Evolutionary conservation across 805 yeast genomes (phyloP), one percentile per base, ranked within the genome.

Genomic region (Yamadazyma kitorensis): DNA sequence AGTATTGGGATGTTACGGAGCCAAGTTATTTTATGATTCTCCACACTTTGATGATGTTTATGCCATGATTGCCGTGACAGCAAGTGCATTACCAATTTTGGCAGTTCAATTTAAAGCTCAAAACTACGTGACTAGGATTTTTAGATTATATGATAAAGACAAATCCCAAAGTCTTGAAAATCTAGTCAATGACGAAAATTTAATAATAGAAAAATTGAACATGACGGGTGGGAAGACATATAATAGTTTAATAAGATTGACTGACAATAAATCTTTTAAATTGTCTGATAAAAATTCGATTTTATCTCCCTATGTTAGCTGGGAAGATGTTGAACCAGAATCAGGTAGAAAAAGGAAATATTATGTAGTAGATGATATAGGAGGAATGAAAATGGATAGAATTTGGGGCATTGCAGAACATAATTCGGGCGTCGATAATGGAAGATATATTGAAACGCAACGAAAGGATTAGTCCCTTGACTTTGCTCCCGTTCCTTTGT

Each of bases 371-470:
- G 94, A 86, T 49, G 82, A 85, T 44, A 64, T 82, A 27, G 93
- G 95, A 2, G 94, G 94, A 2, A 61, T 83, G 52, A 76, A 77
- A 44, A 86, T 86, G 95, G 93, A 86, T 48, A 63, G 95, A 35
- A 59, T 86, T 4, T 82, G 95, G 91, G 87, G 89, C 0, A 74
- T 84, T n/a, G 76, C 82, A 1, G 95, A 86, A 52, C 61, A 63
- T 31, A 78, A 81, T 40, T 65, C 78, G 29, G 86, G 81, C 0
- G 63, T 83, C 8, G 72, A 82, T 46, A 81, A 81, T 43, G 93
- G 93, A 5, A 64, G 94, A 40, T 67, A 49, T 33, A 51, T 59
- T 29, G 54, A 52, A 17, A 19, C 22, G 22, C n/a, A n/a, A n/a
- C n/a, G n/a, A n/a, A n/a, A n/a, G n/a, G n/a, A n/a, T n/a, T n/a